Conservation (phyloP, 768 basidiomycete genomes). For the Suillus bovinus region DNA sequence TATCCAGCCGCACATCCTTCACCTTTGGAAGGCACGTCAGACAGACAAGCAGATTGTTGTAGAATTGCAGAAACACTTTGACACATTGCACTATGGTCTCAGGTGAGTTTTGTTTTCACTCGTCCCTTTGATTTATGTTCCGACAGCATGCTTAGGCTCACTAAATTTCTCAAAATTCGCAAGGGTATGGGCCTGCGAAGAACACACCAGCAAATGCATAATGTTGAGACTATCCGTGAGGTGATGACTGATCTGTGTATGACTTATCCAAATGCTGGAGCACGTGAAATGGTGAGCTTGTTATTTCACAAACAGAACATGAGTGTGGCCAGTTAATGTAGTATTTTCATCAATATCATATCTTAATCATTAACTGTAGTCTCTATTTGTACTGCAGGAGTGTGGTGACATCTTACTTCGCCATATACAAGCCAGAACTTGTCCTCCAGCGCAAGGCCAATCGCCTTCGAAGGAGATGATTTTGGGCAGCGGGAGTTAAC, state of each 20-base stretch:
- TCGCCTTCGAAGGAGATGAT: too few species aligned
- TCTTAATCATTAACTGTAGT: too few species aligned
- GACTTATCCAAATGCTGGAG: too few species aligned
- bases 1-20: slow-evolving; percentile 13
- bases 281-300: too few species aligned
- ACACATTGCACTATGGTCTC: slow-evolving; percentile 24
- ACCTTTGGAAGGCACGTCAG: slow-evolving; percentile 27
- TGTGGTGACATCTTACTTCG: too few species aligned
- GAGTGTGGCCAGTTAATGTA: slow-evolving; percentile 14
- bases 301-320: slow-evolving; percentile 8
- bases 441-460: too few species aligned
- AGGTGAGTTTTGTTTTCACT: slow-evolving; percentile 7
- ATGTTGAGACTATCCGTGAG: slow-evolving; percentile 3
- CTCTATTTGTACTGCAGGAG: too few species aligned
- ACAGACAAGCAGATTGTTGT: slow-evolving; percentile 29
- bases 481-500: too few species aligned
- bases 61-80: slow-evolving; percentile 23
- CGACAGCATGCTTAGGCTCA: background rate
- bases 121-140: background rate
- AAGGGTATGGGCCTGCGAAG: slow-evolving; percentile 20
- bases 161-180: slow-evolving; percentile 3
- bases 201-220: slow-evolving; percentile 22
- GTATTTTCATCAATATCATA: too few species aligned
- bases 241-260: too few species aligned
- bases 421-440: too few species aligned